Conservation (phyloP, 2,329 filamentous ascomycete genomes). For the Arthroderma sp. region DNA sequence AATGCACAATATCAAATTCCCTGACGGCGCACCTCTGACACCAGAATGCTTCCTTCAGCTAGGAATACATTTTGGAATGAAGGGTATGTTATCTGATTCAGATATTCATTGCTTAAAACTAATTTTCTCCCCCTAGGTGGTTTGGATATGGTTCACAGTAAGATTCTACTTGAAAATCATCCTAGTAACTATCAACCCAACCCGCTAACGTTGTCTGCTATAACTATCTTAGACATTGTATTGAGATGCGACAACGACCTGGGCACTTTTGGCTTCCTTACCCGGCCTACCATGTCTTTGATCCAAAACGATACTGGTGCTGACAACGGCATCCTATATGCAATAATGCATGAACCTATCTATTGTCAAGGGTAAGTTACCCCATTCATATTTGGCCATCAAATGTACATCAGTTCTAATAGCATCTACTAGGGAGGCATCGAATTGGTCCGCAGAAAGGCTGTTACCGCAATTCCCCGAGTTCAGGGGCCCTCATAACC, state of each 20-base stretch:
- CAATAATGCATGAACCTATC: constrained; percentile 73
- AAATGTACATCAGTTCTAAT: background rate
- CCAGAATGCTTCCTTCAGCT: constrained; percentile 63
- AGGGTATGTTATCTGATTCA: constrained; percentile 39
- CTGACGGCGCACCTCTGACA: constrained; percentile 61
- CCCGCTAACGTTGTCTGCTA: background rate
- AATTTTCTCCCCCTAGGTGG: constrained; percentile 39
- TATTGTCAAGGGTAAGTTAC: constrained; percentile 57
- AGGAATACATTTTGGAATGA: constrained; percentile 65
- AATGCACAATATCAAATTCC: constrained; percentile 51
- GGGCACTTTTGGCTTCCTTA: constrained; percentile 62
- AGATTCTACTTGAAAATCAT: background rate
- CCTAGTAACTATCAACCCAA: background rate
- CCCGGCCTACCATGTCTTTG: constrained; percentile 54
- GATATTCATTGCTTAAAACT: background rate
- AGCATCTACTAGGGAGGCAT: constrained; percentile 35
- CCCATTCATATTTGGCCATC: background rate
- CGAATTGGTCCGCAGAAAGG: constrained; percentile 61
- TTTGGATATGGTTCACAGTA: constrained; percentile 58
- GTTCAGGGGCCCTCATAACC: constrained; percentile 36
- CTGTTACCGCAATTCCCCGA: constrained; percentile 27
- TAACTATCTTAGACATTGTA: constrained; percentile 48
- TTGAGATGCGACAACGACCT: constrained; percentile 61
- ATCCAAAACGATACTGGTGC: constrained; percentile 58
- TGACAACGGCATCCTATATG: constrained; percentile 70